Conservation (phyloP, 1,284 basidiomycete genomes). For the Cryptococcus depauperatus region DNA sequence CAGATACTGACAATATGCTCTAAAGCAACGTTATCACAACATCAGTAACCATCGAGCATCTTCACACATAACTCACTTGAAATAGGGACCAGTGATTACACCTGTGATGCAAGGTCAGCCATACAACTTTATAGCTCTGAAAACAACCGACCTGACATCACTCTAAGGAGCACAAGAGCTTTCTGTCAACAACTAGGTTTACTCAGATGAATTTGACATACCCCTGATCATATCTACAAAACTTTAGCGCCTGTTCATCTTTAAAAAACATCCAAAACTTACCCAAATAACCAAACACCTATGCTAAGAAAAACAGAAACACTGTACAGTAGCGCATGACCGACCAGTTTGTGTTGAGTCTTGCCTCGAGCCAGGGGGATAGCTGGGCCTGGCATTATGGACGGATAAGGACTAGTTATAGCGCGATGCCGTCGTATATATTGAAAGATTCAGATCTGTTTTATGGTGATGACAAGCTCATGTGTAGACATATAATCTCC, state of each 20-base stretch:
- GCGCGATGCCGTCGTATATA: no score
- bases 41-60: no score
- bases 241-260: no score
- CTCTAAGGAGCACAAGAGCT: slow-evolving; percentile 8
- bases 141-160: slow-evolving; percentile 40
- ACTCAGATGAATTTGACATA: slow-evolving; percentile 38
- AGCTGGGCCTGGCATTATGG: slow-evolving; percentile 31
- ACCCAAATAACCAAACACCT: slow-evolving; percentile 61
- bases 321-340: slow-evolving; percentile 59
- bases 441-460: no score
- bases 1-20: slow-evolving; percentile 24
- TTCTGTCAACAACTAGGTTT: not conserved
- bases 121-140: not conserved
- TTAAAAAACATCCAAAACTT: no score
- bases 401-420: no score
- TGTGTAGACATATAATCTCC: no score
- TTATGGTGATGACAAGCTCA: no score
- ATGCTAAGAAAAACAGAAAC: slow-evolving; percentile 33
- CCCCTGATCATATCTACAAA: slow-evolving; percentile 90
- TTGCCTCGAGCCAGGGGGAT: slow-evolving; percentile 32
- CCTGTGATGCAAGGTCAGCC: slow-evolving; percentile 48
- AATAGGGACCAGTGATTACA: slow-evolving; percentile 88
- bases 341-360: slow-evolving; percentile 55
- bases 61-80: slow-evolving; percentile 48
- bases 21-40: slow-evolving; percentile 1